Base-by-base conservation (phyloP, 164 flowering plant species). In the Tinospora cordifolia region DNA sequence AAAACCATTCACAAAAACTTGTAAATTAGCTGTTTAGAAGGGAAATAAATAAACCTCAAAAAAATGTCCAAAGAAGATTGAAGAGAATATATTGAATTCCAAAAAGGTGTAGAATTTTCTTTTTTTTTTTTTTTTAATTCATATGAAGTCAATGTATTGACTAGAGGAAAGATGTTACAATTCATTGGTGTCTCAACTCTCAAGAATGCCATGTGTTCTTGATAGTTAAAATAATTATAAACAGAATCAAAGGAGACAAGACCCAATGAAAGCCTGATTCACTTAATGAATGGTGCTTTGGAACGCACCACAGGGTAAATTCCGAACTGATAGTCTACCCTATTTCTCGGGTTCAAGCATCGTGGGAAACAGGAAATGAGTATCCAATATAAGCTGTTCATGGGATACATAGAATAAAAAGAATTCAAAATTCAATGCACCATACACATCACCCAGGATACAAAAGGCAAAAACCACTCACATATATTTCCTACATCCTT, bases 401-500 rank as follows among this genome's bases (percentile, higher is more conserved):
- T 22, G 19, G 21, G 24, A 22, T n/a, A 51, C 19, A 51, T 14
- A 22, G 19, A 17, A 51, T 51, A 2, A n/a, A 17, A 17, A 22
- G 19, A 51, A 51, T n/a, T 51, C n/a, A 51, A 51, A 51, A 14
- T n/a, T 51, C n/a, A 51, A 51, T 17, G 59, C 59, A 51, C 59
- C 3, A 3, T 14, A n/a, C 57, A 58, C 3, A 21, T 17, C 62
- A 60, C 57, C 40, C 3, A 21, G 25, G 62, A 60, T 47, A 44
- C 24, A 27, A 40, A 22, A 44, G 51, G 22, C 44, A 13, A 58
- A 68, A 67, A 26, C 19, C 13, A 81, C 94, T 85, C 74, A 93
- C 97, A 83, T 84, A 75, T 80, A 87, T 75, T 84, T 90, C 69
- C 79, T 85, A 75, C 87, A 86, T 46, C 97, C 97, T 76, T 84